Evolutionary conservation across 108 stramenopile species (phyloP).

Genomic region (Nannochloropsis gaditana): DNA sequence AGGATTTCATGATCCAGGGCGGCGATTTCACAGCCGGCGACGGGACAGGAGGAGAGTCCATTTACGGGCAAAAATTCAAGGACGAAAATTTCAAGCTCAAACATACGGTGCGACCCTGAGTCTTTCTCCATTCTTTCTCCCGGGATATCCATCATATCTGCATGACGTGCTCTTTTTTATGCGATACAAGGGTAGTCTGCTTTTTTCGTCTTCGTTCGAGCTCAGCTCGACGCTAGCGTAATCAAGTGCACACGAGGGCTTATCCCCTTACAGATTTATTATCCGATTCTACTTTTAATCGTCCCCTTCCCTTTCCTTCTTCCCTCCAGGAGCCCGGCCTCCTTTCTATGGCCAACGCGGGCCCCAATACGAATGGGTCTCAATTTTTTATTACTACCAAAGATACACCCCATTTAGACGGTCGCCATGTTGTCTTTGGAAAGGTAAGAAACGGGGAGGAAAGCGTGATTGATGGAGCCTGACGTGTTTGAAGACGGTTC

Average conservation of each 20-base stretch:
- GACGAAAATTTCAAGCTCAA: conserved; percentile 59
- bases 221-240: too few relatives aligned
- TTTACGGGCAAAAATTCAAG: conserved; percentile 62
- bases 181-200: too few relatives aligned
- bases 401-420: conserved; percentile 45
- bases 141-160: too few relatives aligned
- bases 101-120: conserved; percentile 60
- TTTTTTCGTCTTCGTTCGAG: too few relatives aligned
- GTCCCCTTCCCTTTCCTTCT: background rate
- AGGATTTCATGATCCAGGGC: conserved; percentile 55
- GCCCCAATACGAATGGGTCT: conserved; percentile 79
- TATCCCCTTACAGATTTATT: too few relatives aligned
- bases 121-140: conserved; percentile 40
- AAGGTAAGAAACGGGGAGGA: background rate
- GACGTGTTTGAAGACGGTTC: too few relatives aligned
- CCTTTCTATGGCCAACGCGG: conserved; percentile 62
- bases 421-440: conserved; percentile 22
- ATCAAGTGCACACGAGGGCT: too few relatives aligned
- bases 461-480: background rate
- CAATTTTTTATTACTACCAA: conserved; percentile 70
- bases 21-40: conserved; percentile 85
- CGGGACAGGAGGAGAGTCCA: conserved; percentile 61
- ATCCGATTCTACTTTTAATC: conserved; percentile 39
- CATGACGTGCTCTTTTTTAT: too few relatives aligned
- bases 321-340: conserved; percentile 45